Base-by-base conservation (phyloP, 768 basidiomycete genomes). In the Termitomyces eurrhizus region DNA sequence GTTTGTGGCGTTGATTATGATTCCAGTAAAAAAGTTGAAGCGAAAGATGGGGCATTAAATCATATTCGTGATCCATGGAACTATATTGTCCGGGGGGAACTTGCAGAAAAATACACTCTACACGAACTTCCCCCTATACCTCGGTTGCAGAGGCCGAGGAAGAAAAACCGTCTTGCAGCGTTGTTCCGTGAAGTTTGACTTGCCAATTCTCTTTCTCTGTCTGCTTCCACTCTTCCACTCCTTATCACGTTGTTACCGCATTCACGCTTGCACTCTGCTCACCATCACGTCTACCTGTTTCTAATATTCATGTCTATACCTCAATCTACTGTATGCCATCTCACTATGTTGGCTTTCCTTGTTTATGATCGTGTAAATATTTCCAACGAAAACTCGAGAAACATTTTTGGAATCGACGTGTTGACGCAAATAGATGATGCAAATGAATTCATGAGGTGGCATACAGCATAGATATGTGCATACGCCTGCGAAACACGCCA, bases 381-480 rank as follows among this genome's bases (percentile, higher is more conserved):
- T 54, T n/a, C 39, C 6, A 3, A 39, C 11, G 2, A 8, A 21
- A 18, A 54, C 7, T 29, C 16, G 2, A 21, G 26, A 13, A 18
- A 44, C 11, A n/a, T 7, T 29, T 6, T 54, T 21, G n/a, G 12
- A n/a, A 21, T 44, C 29, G 16, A 33, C 29, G 32, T 21, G 41
- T 13, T 55, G 42, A n/a, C n/a, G 39, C 59, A 61, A 44, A 53
- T n/a, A 39, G 49, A 60, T 56, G 35, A 59, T 62, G 55, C 58
- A 59, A 55, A 58, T 53, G 52, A 37, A 48, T 53, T 64, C 61
- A 62, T 64, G 56, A 52, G 49, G 56, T 66, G 61, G 65, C 65
- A 62, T 66, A 63, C 57, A 61, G 61, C 60, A 72, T 69, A 66
- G 68, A 62, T 63, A 67, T 60, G 61, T 62, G 63, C 67, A 70